Conservation (phyloP, 1,284 basidiomycete species). For the Cystobasidium slooffiae region DNA sequence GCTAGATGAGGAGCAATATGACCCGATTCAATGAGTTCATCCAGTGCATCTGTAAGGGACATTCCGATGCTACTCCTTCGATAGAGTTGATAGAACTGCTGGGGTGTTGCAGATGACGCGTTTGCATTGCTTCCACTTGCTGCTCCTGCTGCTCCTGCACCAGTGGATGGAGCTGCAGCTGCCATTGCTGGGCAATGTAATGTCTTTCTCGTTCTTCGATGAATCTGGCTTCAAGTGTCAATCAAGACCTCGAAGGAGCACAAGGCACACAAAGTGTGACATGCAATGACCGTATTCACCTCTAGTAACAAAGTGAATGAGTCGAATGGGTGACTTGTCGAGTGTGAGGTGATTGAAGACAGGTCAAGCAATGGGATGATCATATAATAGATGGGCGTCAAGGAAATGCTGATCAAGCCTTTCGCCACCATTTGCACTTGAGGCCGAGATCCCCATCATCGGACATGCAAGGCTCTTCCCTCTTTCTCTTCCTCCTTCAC, state of each 20-base stretch:
- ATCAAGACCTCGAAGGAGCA: slow-evolving; percentile 16
- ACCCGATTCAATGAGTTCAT: slow-evolving; percentile 96
- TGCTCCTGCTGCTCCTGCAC: background rate
- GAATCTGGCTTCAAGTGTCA: slow-evolving; percentile 1
- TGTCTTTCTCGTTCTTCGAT: too few species aligned
- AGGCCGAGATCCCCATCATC: background rate
- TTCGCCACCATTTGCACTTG: background rate
- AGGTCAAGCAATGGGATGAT: too few species aligned
- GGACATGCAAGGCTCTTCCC: background rate
- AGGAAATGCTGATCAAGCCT: slow-evolving; percentile 6
- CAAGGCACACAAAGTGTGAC: background rate
- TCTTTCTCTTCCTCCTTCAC: background rate
- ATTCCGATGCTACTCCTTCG: slow-evolving; percentile 77
- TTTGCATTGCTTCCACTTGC: background rate
- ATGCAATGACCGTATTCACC: background rate
- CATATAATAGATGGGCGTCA: background rate
- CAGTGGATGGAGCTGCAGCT: too few species aligned
- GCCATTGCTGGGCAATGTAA: slow-evolving; percentile 4
- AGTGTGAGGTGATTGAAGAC: too few species aligned
- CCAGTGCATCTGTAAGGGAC: slow-evolving; percentile 96
- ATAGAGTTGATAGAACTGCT: slow-evolving; percentile 47
- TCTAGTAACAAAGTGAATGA: background rate
- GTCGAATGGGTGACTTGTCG: too few species aligned
- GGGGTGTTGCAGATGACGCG: slow-evolving; percentile 12
- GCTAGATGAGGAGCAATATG: slow-evolving; percentile 96